These are phyloP conservation scores for Theobroma grandiflorum DNA, from an alignment of 441 rosid genomes.

Conservation along the genomic window DNA sequence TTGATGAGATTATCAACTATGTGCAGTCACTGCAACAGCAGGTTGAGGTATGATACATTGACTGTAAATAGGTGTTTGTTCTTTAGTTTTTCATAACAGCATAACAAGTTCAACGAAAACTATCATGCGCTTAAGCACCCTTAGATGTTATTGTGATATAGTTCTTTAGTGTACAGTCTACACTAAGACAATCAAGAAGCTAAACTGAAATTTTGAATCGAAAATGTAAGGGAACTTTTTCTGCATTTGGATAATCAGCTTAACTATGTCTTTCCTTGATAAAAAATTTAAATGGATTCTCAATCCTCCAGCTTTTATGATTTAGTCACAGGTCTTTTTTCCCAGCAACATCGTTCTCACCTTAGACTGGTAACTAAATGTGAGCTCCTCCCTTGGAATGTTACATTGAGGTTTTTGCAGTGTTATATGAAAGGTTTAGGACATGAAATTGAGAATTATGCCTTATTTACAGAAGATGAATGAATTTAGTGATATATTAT, in stretches of 20 bases:
- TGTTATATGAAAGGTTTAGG: not conserved
- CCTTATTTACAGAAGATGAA: not conserved
- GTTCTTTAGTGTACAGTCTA: not conserved
- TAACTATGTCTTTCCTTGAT: not conserved
- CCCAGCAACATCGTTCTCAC: not conserved
- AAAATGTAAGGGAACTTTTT: not conserved
- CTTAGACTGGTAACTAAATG: not conserved
- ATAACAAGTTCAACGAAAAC: not conserved
- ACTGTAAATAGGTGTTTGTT: not conserved
- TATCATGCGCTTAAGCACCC: not conserved
- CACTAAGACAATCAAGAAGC: not conserved
- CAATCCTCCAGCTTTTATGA: not conserved
- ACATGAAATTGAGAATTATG: not conserved
- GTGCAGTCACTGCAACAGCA: slow-evolving; percentile 85
- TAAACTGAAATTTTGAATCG: not conserved
- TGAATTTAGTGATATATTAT: not conserved
- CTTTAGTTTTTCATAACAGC: not conserved
- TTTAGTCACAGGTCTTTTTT: not conserved
- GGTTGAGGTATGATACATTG: slow-evolving; percentile 61
- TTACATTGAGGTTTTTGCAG: not conserved
- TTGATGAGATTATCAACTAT: slow-evolving; percentile 83
- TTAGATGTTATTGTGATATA: not conserved
- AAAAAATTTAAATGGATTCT: not conserved
- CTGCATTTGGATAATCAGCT: not conserved
- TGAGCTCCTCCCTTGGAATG: slow-evolving; percentile 10